Evolutionary conservation across 805 yeast species (phyloP).

Genomic region (Lipomyces yamadae): DNA sequence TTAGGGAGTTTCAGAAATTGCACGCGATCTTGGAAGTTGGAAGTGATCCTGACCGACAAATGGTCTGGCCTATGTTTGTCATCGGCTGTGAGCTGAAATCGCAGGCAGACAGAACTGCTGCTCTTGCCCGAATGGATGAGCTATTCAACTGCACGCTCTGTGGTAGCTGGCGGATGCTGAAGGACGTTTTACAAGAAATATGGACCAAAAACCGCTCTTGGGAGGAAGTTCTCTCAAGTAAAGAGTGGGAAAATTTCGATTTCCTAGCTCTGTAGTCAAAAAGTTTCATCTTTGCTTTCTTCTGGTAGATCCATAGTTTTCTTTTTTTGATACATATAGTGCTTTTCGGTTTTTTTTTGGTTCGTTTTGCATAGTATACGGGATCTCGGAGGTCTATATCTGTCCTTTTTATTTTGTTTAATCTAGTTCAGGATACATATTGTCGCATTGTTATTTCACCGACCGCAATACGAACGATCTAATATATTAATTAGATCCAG

Average conservation of each 20-base stretch:
- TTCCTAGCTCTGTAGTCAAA: slow-evolving; percentile 25
- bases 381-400: neutral
- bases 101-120: slow-evolving; percentile 15
- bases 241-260: slow-evolving; percentile 31
- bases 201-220: slow-evolving; percentile 26
- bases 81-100: slow-evolving; percentile 33
- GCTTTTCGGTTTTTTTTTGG: neutral
- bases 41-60: slow-evolving; percentile 29
- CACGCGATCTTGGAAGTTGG: slow-evolving; percentile 24
- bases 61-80: slow-evolving; percentile 36
- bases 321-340: neutral
- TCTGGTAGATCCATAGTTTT: neutral
- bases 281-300: neutral
- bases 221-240: slow-evolving; percentile 30
- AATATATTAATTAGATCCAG: neutral
- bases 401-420: neutral
- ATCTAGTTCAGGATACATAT: neutral
- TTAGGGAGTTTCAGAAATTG: slow-evolving; percentile 27
- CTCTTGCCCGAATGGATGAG: slow-evolving; percentile 17
- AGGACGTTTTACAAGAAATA: slow-evolving; percentile 19
- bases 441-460: too few relatives aligned
- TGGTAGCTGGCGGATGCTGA: slow-evolving; percentile 28
- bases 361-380: neutral
- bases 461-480: neutral
- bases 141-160: slow-evolving; percentile 17